Evolutionary conservation across 2,329 filamentous ascomycete genomes (phyloP).

Genomic region (Graphilbum sp.): DNA sequence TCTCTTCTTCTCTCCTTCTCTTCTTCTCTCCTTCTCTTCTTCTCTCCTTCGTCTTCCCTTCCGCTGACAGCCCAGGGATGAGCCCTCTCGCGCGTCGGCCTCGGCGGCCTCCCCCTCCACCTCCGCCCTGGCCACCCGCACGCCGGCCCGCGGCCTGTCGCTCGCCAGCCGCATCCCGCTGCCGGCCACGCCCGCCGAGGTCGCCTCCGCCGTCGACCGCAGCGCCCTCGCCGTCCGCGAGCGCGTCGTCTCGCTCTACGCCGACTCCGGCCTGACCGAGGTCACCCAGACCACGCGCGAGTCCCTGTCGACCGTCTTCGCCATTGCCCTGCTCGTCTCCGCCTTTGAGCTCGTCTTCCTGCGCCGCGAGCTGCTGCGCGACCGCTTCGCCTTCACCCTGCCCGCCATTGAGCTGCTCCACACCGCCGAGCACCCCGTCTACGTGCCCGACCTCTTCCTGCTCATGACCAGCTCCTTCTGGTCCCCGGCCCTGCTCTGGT

Average conservation of each 20-base stretch:
- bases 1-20: neutral
- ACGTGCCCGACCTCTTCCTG: slow-evolving; percentile 66
- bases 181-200: slow-evolving; percentile 63
- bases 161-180: slow-evolving; percentile 48
- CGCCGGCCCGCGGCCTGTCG: slow-evolving; percentile 33
- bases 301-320: slow-evolving; percentile 52
- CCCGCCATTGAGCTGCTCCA: slow-evolving; percentile 42
- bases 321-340: slow-evolving; percentile 52
- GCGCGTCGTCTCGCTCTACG: slow-evolving; percentile 46
- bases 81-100: slow-evolving; percentile 12
- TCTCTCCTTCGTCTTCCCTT: slow-evolving; percentile 1
- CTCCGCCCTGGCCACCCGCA: slow-evolving; percentile 27
- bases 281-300: slow-evolving; percentile 50
- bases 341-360: slow-evolving; percentile 56
- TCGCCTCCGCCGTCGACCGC: slow-evolving; percentile 61
- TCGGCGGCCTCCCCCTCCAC: slow-evolving; percentile 22
- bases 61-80: slow-evolving; percentile 3
- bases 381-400: slow-evolving; percentile 56
- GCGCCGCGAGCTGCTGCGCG: slow-evolving; percentile 52
- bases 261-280: slow-evolving; percentile 50
- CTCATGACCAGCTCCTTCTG: slow-evolving; percentile 68
- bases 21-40: neutral
- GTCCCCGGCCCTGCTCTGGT: slow-evolving; percentile 65
- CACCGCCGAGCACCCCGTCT: slow-evolving; percentile 42
- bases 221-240: slow-evolving; percentile 49